Base-by-base conservation (phyloP, 164 flowering plant species). In the Paratinospora sagittata region DNA sequence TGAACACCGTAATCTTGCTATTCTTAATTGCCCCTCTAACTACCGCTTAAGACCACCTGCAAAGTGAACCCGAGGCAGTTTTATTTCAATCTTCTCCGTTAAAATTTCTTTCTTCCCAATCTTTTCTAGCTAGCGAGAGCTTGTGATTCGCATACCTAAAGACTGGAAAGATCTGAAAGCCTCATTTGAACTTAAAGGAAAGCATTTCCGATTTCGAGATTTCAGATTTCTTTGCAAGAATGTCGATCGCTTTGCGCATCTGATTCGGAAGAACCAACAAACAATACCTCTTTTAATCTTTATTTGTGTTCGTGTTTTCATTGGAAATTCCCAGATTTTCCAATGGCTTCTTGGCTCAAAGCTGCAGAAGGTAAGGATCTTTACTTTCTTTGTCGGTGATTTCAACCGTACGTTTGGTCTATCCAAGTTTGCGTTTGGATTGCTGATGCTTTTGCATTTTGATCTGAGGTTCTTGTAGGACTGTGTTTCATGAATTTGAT, bases 281-380 rank as follows among this genome's bases (percentile, higher is more conserved):
- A 55, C 6, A 55, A n/a, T 30, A n/a, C n/a, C 58, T 8, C 21
- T 16, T 16, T 6, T 4, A 55, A 55, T 21, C 61, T 9, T 1
- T 30, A 55, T 55, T 21, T 8, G 10, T 19, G 9, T 30, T 30
- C 34, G 34, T 30, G 34, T 4, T 55, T 55, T 19, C 61, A 55
- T 55, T 23, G 9, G 21, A 66, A 27, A 47, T 17, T 27, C 62
- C 17, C 8, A 66, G 8, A 39, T 43, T 43, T 49, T 8, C 39
- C 77, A 62, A 91, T 91, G 97, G 85, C 88, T 55, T 83, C 88
- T 36, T 91, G 94, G 97, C 88, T 91, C 84, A 89, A 86, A 84
- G 94, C 84, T 63, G 97, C 94, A 13, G 97, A 91, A 91, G 94
- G 97, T 89, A 27, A 27, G 73, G 27, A 67, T 80, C 67, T 70